Conservation (phyloP, 371 early-diverging fungal species). For the Zancudomyces culisetae region DNA sequence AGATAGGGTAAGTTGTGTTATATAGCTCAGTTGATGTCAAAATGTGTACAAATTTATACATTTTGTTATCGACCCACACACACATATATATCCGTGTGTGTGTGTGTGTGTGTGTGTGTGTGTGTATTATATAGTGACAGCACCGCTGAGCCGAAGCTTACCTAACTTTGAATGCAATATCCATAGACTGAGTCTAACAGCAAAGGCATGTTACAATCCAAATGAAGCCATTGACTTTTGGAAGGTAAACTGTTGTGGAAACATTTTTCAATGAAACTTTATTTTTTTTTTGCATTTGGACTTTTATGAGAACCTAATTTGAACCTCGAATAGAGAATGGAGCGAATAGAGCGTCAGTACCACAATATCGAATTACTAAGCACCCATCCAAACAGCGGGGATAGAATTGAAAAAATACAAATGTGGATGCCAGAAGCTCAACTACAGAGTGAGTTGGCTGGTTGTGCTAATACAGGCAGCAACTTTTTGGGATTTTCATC, state of each 20-base stretch:
- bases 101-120: too few species aligned
- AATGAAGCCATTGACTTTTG: conserved; percentile 45
- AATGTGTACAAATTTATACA: too few species aligned
- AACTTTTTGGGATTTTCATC: too few species aligned
- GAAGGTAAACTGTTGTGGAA: conserved; percentile 7
- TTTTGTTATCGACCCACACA: too few species aligned
- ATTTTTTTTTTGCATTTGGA: too few species aligned
- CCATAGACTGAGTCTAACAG: conserved; percentile 59
- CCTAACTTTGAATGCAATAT: too few species aligned
- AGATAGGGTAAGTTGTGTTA: conserved; percentile 3
- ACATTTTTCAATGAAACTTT: background rate
- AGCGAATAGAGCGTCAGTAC: conserved; percentile 9
- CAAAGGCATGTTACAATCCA: conserved; percentile 85
- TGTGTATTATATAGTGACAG: too few species aligned
- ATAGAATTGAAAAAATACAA: conserved; percentile 44
- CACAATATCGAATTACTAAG: conserved; percentile 44
- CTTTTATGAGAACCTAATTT: background rate
- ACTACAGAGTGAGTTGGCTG: conserved; percentile 13
- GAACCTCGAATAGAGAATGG: conserved; percentile 19
- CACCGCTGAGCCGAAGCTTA: too few species aligned
- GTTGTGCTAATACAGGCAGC: too few species aligned
- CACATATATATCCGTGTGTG: too few species aligned
- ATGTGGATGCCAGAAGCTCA: conserved; percentile 50
- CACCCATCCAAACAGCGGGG: conserved; percentile 69
- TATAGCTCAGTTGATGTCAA: too few species aligned